Percentiles rank a stretch among this genome's conserved stretches.
Evolutionary conservation across 73 alveolate species (phyloP).

Genomic region (Paramecium tetraurelia): DNA sequence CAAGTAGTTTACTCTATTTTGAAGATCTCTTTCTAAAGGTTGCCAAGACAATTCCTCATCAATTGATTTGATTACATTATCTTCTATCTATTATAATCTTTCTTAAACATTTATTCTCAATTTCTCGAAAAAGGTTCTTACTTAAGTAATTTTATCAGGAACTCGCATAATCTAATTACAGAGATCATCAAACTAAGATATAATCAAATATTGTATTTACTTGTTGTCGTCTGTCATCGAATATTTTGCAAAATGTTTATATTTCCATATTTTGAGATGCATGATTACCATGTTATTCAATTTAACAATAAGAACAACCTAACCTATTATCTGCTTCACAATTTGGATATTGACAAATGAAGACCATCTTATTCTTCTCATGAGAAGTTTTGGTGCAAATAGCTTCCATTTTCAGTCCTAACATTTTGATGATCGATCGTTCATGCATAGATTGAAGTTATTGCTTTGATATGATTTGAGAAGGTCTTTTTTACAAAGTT

Average conservation of each 20-base stretch:
- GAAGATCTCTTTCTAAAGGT: neutral
- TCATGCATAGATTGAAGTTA: slow-evolving; percentile 6
- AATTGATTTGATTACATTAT: neutral
- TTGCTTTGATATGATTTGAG: neutral
- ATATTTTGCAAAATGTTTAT: neutral
- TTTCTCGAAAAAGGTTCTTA: neutral
- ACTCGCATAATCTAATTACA: neutral
- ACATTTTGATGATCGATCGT: slow-evolving; percentile 1
- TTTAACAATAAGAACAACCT: slow-evolving; percentile 40
- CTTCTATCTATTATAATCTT: neutral
- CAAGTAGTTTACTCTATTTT: neutral
- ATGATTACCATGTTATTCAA: slow-evolving; percentile 26
- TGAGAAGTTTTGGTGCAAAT: neutral
- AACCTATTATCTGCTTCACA: slow-evolving; percentile 31
- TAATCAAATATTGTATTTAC: neutral
- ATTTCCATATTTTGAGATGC: slow-evolving; percentile 14
- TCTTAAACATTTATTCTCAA: neutral
- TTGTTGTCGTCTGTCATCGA: neutral
- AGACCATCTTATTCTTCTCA: slow-evolving; percentile 36
- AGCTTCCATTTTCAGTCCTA: slow-evolving; percentile 47
- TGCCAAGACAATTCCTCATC: neutral
- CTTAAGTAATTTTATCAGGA: neutral
- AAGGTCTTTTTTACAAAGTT: neutral
- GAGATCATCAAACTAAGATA: neutral
- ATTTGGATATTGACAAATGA: neutral